These are phyloP conservation scores for Hypoxylon sp. DNA, from an alignment of 2,329 filamentous ascomycete genomes.

Conservation along the genomic window DNA sequence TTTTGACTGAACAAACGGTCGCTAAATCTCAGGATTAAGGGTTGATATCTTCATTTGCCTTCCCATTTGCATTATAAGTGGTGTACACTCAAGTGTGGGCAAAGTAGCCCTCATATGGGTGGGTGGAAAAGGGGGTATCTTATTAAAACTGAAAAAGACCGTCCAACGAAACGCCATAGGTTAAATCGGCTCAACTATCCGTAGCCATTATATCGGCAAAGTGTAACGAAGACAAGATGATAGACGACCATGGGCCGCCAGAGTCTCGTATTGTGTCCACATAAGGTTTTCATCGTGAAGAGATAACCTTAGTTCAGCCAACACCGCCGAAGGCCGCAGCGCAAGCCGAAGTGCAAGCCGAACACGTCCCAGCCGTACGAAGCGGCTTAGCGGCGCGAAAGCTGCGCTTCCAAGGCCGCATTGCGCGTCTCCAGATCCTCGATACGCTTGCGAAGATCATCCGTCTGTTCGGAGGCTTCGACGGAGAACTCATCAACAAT, in stretches of 20 bases:
- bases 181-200: background rate
- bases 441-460: conserved; percentile 64
- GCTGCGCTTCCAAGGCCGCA: conserved; percentile 48
- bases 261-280: background rate
- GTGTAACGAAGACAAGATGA: conserved; percentile 7
- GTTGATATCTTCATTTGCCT: background rate
- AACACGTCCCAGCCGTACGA: background rate
- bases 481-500: conserved; percentile 77
- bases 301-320: conserved; percentile 35
- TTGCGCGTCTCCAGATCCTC: conserved; percentile 65
- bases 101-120: background rate
- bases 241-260: background rate
- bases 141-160: conserved; percentile 1
- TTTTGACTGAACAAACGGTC: conserved; percentile 5
- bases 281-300: conserved; percentile 29
- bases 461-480: conserved; percentile 73
- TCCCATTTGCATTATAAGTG: background rate
- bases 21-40: conserved; percentile 2
- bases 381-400: conserved; percentile 9
- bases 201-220: conserved; percentile 3
- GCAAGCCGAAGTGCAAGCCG: background rate
- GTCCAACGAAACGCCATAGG: background rate
- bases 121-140: conserved; percentile 9
- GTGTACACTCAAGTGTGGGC: background rate
- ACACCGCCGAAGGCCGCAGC: conserved; percentile 19